These are phyloP conservation scores for Trifolium subterraneum DNA, from an alignment of 306 rosid genomes.

Conservation along the genomic window DNA sequence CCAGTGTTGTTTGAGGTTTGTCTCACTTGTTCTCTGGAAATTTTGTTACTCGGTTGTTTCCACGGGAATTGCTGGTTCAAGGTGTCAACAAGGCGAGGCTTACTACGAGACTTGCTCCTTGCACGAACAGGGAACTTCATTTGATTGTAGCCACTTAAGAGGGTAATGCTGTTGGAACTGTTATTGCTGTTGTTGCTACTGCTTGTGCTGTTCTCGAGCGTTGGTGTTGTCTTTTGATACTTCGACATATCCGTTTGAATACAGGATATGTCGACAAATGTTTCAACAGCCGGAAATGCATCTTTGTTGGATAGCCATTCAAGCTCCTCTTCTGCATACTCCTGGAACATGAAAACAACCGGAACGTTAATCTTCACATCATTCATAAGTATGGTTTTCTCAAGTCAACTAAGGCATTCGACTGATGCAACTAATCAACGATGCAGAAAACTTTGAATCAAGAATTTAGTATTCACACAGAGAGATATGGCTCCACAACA, in stretches of 20 bases:
- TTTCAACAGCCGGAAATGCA: constrained; percentile 73
- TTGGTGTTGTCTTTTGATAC: constrained; percentile 51
- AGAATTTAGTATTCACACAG: not conserved
- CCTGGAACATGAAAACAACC: constrained; percentile 47
- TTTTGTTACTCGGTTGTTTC: constrained; percentile 40
- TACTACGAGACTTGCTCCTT: constrained; percentile 60
- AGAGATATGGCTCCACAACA: constrained; percentile 19
- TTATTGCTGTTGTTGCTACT: constrained; percentile 57
- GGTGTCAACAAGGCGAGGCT: constrained; percentile 42
- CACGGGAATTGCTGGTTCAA: constrained; percentile 46
- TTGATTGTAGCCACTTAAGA: constrained; percentile 58
- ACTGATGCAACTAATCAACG: constrained; percentile 10
- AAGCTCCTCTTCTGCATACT: constrained; percentile 70
- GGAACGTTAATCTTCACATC: not conserved
- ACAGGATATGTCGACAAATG: constrained; percentile 51
- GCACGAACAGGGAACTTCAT: constrained; percentile 68
- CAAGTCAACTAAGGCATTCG: constrained; percentile 32
- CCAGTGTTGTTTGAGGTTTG: constrained; percentile 38
- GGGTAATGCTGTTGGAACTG: constrained; percentile 45
- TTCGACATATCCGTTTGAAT: constrained; percentile 47
- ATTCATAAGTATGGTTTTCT: constrained; percentile 3
- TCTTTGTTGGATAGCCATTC: constrained; percentile 91
- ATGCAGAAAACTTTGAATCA: constrained; percentile 18
- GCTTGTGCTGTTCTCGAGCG: constrained; percentile 57
- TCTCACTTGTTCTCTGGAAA: constrained; percentile 9